phyloP scores from a whole-genome alignment of 257 asterid genomes.

The Ballota nigra region DNA sequence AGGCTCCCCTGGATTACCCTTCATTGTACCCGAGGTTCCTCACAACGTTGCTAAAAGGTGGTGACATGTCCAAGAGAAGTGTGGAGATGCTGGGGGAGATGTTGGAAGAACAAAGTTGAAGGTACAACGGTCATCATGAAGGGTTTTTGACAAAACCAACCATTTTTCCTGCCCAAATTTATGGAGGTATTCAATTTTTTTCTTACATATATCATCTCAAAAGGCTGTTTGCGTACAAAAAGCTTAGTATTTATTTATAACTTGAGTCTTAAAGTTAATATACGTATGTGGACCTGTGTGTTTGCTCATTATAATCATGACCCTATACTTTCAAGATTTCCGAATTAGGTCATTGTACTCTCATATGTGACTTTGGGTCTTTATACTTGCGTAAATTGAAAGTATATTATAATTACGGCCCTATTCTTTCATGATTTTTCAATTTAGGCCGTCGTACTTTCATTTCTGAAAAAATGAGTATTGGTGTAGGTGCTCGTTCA shows the following conservation, averaged over 20 bases:
- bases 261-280: not conserved
- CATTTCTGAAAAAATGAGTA: not conserved
- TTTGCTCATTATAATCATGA: too few species aligned
- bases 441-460: not conserved
- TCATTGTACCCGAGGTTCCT: constrained; percentile 73
- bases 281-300: not conserved
- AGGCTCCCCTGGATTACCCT: constrained; percentile 54
- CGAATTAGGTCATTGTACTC: not conserved
- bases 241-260: not conserved
- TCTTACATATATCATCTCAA: not conserved
- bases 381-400: not conserved
- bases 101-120: constrained; percentile 84
- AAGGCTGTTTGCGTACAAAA: not conserved
- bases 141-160: constrained; percentile 11
- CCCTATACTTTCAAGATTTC: not conserved
- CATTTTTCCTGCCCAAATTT: not conserved
- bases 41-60: constrained; percentile 74
- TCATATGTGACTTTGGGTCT: not conserved
- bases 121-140: constrained; percentile 9
- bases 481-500: not conserved
- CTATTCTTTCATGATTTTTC: not conserved
- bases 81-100: constrained; percentile 89
- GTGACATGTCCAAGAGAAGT: constrained; percentile 75
- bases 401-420: not conserved
- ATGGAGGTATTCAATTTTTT: constrained; percentile 28